A percentile compares a stretch with the other conserved stretches of the same genome.
Evolutionary conservation across 495 filamentous ascomycete species (phyloP).

Genomic region (Jackrogersella multiformis): DNA sequence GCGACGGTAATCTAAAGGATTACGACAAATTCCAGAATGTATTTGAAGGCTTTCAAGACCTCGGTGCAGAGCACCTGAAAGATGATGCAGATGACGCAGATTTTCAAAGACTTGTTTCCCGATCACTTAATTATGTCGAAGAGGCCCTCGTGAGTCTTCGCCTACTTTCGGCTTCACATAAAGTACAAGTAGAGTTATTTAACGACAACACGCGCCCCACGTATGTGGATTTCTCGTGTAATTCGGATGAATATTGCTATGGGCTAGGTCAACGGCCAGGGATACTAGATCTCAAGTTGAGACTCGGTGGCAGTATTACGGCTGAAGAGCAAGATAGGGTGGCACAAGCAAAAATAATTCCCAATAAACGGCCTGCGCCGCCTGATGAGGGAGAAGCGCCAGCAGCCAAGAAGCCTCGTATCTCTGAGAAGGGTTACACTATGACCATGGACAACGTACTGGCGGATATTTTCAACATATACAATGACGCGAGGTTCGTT

Average conservation of each 20-base stretch:
- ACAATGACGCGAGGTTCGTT: slow-evolving; percentile 6
- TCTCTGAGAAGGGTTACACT: neutral
- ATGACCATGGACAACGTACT: slow-evolving; percentile 18
- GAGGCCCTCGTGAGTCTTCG: slow-evolving; percentile 15
- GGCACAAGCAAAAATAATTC: neutral
- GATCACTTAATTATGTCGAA: slow-evolving; percentile 4
- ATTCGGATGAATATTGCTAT: slow-evolving; percentile 9
- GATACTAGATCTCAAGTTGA: slow-evolving; percentile 13
- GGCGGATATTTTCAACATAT: slow-evolving; percentile 26
- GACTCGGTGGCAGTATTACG: slow-evolving; percentile 21
- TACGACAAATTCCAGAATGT: neutral
- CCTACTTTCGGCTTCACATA: neutral
- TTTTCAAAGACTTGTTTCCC: neutral
- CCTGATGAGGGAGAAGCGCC: neutral
- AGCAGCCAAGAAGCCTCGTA: neutral
- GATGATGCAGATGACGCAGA: slow-evolving; percentile 2
- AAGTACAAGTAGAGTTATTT: slow-evolving; percentile 3
- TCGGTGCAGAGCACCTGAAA: neutral
- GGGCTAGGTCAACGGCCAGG: slow-evolving; percentile 29
- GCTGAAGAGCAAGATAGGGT: neutral
- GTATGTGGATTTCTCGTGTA: slow-evolving; percentile 29
- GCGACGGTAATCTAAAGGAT: neutral
- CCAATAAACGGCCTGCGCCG: neutral
- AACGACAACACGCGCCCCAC: slow-evolving; percentile 24
- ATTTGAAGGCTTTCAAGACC: slow-evolving; percentile 7